Percentiles rank a stretch among this genome's conserved stretches.
Evolutionary conservation across 2,329 filamentous ascomycete species (phyloP).

Genomic region (Sporothrix phasma): DNA sequence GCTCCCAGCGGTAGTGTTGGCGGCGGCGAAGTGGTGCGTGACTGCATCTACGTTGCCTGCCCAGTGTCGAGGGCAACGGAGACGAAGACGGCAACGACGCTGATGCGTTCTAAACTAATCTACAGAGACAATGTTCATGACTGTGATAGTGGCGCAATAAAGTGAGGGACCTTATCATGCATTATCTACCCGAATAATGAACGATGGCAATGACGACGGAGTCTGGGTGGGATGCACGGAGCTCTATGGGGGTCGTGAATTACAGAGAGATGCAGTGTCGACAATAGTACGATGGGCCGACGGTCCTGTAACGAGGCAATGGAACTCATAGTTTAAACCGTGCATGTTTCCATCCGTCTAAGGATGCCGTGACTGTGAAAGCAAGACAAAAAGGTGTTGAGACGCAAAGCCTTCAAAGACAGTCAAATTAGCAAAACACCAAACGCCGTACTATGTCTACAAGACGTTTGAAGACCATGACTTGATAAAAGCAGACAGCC

Average conservation of each 20-base stretch:
- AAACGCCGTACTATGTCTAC: not conserved
- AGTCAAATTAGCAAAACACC: not conserved
- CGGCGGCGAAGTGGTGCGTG: not conserved
- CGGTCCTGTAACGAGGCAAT: not conserved
- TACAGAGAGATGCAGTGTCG: not conserved
- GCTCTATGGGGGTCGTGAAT: too few species aligned
- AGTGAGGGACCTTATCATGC: not conserved
- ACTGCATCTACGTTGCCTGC: not conserved
- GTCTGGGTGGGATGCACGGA: too few species aligned
- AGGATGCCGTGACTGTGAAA: not conserved
- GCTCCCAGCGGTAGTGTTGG: not conserved
- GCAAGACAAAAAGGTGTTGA: not conserved
- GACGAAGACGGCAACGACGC: not conserved
- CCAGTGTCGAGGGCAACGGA: not conserved
- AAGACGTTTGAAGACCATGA: not conserved
- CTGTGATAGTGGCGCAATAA: too few species aligned
- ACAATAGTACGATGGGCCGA: not conserved
- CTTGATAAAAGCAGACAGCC: not conserved
- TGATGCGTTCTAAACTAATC: not conserved
- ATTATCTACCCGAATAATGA: too few species aligned
- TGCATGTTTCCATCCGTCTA: not conserved
- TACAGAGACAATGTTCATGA: not conserved
- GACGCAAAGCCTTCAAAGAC: not conserved
- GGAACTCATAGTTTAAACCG: not conserved
- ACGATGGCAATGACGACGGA: not conserved